Percentiles rank a stretch among this genome's conserved stretches.
These are phyloP conservation scores for Calonectria naviculata DNA, from an alignment of 2,329 filamentous ascomycete species.

Conservation along the genomic window DNA sequence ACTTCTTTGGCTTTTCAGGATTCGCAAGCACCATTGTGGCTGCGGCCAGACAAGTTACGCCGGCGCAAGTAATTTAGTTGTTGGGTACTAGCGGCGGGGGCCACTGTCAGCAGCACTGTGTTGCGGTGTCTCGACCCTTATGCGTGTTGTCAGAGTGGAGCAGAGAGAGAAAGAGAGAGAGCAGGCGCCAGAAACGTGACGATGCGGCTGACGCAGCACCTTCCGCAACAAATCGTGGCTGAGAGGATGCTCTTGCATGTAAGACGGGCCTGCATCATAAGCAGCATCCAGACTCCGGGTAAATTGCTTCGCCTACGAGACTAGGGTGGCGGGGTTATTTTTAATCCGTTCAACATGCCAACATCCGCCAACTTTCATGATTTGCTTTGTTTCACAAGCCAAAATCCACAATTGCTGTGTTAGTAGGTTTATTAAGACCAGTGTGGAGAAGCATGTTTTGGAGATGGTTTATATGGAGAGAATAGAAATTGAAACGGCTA, in stretches of 20 bases:
- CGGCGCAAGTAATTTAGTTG: neutral
- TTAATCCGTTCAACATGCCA: neutral
- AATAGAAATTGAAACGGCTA: neutral
- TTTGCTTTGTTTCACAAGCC: neutral
- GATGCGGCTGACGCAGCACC: neutral
- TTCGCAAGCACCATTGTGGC: neutral
- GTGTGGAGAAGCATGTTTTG: neutral
- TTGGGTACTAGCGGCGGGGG: neutral
- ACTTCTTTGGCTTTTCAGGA: neutral
- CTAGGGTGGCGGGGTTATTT: constrained; percentile 2
- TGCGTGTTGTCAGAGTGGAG: neutral
- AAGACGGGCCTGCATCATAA: neutral
- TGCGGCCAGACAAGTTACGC: neutral
- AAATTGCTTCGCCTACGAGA: neutral
- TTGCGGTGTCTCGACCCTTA: too few species aligned
- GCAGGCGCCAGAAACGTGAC: too few species aligned
- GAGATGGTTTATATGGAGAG: neutral
- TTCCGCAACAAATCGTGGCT: neutral
- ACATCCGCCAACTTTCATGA: neutral
- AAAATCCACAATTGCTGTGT: neutral
- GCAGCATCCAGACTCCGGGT: neutral
- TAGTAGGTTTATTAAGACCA: neutral
- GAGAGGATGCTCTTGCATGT: neutral
- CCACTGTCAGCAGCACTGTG: neutral
- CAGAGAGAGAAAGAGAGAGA: neutral